Evolutionary conservation across 768 basidiomycete genomes (phyloP).

Genomic region (Cantharellus cinnabarinus): DNA sequence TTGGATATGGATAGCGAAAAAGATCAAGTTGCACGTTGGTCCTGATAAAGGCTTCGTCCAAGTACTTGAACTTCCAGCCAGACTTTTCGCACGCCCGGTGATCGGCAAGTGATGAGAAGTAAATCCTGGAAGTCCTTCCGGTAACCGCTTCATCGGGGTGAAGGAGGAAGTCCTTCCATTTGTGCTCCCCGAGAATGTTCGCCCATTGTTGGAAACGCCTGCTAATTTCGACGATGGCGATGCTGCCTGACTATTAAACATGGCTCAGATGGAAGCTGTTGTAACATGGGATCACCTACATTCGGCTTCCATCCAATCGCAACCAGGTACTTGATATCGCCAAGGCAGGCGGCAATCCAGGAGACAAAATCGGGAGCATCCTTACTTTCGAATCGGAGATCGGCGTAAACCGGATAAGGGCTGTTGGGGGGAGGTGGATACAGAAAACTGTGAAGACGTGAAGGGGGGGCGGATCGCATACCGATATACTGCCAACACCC

Average conservation of each 20-base stretch:
- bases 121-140: constrained; percentile 1
- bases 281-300: neutral
- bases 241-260: neutral
- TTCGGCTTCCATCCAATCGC: neutral
- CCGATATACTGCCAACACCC: neutral
- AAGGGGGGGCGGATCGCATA: neutral
- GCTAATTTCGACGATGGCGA: constrained; percentile 2
- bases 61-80: neutral
- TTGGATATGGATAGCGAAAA: neutral
- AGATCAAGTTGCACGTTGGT: neutral
- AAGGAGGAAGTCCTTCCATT: constrained; percentile 2
- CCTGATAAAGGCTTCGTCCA: neutral
- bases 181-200: constrained; percentile 5
- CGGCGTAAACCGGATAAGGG: neutral
- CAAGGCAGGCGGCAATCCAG: neutral
- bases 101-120: neutral
- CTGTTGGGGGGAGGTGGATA: neutral
- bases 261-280: neutral
- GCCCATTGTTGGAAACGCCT: neutral
- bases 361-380: neutral
- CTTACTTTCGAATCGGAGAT: neutral
- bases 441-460: neutral
- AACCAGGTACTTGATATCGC: neutral
- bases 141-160: neutral
- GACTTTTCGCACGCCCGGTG: constrained; percentile 1